phyloP scores from a whole-genome alignment of 2,329 filamentous ascomycete genomes.

The Chrysoporthe cubensis region DNA sequence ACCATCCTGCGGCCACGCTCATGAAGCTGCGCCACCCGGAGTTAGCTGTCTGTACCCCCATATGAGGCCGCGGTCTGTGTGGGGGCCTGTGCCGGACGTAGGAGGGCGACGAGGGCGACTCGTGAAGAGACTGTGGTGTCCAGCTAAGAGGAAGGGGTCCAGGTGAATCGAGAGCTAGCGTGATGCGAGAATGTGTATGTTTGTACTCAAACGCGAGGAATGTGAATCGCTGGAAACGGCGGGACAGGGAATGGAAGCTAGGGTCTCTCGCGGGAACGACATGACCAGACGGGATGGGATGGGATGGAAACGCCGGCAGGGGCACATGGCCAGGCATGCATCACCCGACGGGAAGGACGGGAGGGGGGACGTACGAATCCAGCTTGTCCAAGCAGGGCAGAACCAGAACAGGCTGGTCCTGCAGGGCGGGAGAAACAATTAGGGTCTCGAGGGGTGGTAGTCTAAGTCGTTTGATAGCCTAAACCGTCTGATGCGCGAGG shows the following conservation, averaged over 20 bases:
- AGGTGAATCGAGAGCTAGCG: neutral
- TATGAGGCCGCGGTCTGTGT: conserved; percentile 5
- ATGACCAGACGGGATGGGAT: neutral
- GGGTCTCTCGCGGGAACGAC: no score
- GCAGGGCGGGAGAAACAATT: conserved; percentile 10
- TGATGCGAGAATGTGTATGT: neutral
- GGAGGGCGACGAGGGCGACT: no score
- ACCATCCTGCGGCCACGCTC: conserved; percentile 54
- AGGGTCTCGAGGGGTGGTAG: conserved; percentile 2
- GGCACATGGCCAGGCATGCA: neutral
- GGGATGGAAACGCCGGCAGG: neutral
- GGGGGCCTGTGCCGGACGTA: neutral
- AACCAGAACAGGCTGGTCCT: conserved; percentile 27
- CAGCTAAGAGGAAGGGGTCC: neutral
- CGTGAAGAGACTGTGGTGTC: neutral
- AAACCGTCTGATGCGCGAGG: conserved; percentile 13
- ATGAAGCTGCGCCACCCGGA: conserved; percentile 50
- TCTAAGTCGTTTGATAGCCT: no score
- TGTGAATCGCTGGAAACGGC: neutral
- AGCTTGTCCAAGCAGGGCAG: conserved; percentile 27
- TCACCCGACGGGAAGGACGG: conserved; percentile 7
- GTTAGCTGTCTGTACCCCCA: conserved; percentile 28
- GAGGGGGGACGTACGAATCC: conserved; percentile 29
- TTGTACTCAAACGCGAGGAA: neutral
- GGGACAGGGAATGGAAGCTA: neutral